These are phyloP conservation scores for Cladosporium sphaerospermum DNA, from an alignment of 2,329 filamentous ascomycete species.

Conservation along the genomic window DNA sequence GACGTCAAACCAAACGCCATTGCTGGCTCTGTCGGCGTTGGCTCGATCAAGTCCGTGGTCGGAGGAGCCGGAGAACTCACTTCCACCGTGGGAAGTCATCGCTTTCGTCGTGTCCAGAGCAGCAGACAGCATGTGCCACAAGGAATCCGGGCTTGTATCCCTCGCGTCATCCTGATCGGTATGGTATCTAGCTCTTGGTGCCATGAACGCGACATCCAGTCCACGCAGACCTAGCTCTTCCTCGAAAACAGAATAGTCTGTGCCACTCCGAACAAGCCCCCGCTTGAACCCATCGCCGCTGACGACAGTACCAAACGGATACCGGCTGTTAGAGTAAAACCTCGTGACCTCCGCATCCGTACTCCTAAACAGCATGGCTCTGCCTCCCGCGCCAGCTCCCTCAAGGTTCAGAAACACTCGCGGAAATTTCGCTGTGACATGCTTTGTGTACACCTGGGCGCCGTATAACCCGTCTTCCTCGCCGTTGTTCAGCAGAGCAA, in stretches of 20 bases:
- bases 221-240: slow-evolving; percentile 74
- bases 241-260: slow-evolving; percentile 82
- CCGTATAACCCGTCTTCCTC: slow-evolving; percentile 92
- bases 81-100: slow-evolving; percentile 55
- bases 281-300: slow-evolving; percentile 77
- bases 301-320: slow-evolving; percentile 80
- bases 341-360: slow-evolving; percentile 81
- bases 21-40: slow-evolving; percentile 42
- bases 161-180: slow-evolving; percentile 80
- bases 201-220: slow-evolving; percentile 86
- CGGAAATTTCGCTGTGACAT: slow-evolving; percentile 71
- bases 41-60: slow-evolving; percentile 36
- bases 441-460: slow-evolving; percentile 75
- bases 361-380: slow-evolving; percentile 78
- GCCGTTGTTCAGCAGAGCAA: slow-evolving; percentile 87
- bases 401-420: slow-evolving; percentile 93
- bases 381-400: slow-evolving; percentile 84
- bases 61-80: slow-evolving; percentile 57
- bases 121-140: slow-evolving; percentile 95
- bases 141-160: slow-evolving; percentile 62
- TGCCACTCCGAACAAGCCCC: slow-evolving; percentile 74
- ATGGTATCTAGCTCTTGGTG: slow-evolving; percentile 80
- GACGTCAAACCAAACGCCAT: slow-evolving; percentile 89
- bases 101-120: slow-evolving; percentile 67
- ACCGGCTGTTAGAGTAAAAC: slow-evolving; percentile 63